Percentiles rank a stretch among this genome's conserved stretches.
phyloP scores from a whole-genome alignment of 495 filamentous ascomycete species.

The Acidomyces sp. region DNA sequence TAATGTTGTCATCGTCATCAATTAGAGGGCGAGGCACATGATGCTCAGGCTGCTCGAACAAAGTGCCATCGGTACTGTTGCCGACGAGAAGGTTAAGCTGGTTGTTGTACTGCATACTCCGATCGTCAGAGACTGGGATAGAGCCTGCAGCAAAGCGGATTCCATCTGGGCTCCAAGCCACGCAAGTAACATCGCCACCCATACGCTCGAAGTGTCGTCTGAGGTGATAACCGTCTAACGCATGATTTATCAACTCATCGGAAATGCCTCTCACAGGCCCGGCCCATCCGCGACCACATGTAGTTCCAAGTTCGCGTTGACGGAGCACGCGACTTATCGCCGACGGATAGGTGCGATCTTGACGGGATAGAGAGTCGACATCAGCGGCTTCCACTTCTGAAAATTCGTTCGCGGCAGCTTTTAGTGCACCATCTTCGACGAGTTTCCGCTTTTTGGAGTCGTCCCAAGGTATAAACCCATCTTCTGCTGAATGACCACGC shows the following conservation, averaged over 20 bases:
- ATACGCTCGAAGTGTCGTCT: constrained; percentile 24
- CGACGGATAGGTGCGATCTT: constrained; percentile 7
- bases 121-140: constrained; percentile 56
- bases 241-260: constrained; percentile 20
- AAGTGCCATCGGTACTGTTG: constrained; percentile 37
- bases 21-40: constrained; percentile 41
- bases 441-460: constrained; percentile 1
- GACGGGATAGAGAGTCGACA: not conserved
- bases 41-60: constrained; percentile 61
- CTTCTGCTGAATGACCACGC: constrained; percentile 1
- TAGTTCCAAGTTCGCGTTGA: constrained; percentile 24
- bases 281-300: constrained; percentile 17
- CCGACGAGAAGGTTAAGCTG: constrained; percentile 66
- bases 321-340: constrained; percentile 18
- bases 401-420: not conserved
- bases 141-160: constrained; percentile 44
- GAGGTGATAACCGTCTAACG: constrained; percentile 21
- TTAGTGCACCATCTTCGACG: constrained; percentile 4
- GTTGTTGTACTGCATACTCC: constrained; percentile 76
- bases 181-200: constrained; percentile 46
- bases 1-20: constrained; percentile 24
- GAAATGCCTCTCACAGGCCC: constrained; percentile 9
- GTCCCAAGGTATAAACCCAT: constrained; percentile 14
- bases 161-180: constrained; percentile 42
- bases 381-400: not conserved